These are phyloP conservation scores for Linum trigynum DNA, from an alignment of 345 rosid genomes.

Conservation along the genomic window DNA sequence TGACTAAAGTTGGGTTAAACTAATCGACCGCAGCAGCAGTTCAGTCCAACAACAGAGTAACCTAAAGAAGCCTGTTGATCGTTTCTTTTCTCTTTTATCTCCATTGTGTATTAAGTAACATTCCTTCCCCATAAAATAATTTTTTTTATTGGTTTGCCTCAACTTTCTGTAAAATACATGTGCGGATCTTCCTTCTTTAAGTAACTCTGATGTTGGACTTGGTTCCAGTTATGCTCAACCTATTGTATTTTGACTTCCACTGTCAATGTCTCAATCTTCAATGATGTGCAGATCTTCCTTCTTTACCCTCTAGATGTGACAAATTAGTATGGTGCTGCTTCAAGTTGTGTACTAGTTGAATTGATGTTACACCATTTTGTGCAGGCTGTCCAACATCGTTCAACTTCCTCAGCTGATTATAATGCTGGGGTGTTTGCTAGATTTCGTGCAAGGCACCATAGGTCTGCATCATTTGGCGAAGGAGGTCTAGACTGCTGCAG, in stretches of 20 bases:
- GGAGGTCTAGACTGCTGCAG: slow-evolving; percentile 41
- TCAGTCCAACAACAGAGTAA: no score
- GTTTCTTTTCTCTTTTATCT: no score
- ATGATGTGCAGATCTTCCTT: background rate
- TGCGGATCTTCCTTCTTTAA: no score
- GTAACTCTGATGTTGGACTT: no score
- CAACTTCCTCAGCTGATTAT: slow-evolving; percentile 48
- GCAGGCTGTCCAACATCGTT: slow-evolving; percentile 55
- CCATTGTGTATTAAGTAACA: no score
- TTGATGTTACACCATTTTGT: slow-evolving; percentile 11
- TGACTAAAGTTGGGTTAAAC: no score
- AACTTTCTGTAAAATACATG: no score
- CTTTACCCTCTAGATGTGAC: background rate
- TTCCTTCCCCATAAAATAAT: no score
- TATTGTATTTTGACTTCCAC: background rate
- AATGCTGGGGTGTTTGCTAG: slow-evolving; percentile 61
- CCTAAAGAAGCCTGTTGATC: no score
- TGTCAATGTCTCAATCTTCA: background rate
- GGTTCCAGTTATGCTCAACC: background rate
- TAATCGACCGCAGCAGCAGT: no score
- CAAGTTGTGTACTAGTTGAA: background rate
- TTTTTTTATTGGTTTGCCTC: no score
- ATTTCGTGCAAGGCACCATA: slow-evolving; percentile 56
- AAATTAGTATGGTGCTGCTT: background rate
- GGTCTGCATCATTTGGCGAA: slow-evolving; percentile 47